These are phyloP conservation scores for Spathaspora sp. DNA, from an alignment of 805 yeast genomes.

Conservation along the genomic window DNA sequence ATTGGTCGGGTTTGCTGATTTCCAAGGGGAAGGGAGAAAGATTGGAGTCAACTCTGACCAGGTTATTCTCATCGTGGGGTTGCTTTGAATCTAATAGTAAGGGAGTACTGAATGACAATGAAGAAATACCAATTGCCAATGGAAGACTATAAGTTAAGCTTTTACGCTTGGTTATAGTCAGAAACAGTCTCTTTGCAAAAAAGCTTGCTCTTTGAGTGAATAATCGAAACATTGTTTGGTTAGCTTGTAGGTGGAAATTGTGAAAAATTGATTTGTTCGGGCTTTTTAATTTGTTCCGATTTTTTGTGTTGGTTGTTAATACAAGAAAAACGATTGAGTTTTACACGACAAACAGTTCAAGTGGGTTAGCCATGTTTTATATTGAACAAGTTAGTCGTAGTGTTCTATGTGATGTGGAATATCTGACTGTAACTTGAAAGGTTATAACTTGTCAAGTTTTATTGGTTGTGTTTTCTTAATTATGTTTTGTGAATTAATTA, in stretches of 20 bases:
- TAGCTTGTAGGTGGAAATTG: too few species aligned
- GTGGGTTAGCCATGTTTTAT: too few species aligned
- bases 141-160: background rate
- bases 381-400: too few species aligned
- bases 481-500: background rate
- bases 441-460: too few species aligned
- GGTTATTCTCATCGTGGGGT: background rate
- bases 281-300: background rate
- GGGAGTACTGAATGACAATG: slow-evolving; percentile 1
- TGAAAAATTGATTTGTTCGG: background rate
- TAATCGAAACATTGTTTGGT: background rate
- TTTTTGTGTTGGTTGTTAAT: background rate
- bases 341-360: background rate
- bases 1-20: slow-evolving; percentile 12
- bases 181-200: background rate
- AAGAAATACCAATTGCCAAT: background rate
- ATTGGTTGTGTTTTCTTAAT: background rate
- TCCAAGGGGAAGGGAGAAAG: slow-evolving; percentile 47
- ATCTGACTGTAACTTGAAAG: too few species aligned
- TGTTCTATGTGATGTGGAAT: too few species aligned
- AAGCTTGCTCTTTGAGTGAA: background rate
- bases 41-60: slow-evolving; percentile 44
- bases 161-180: background rate
- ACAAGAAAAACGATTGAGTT: background rate
- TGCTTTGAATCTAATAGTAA: background rate